Base-by-base conservation (phyloP, 2,329 filamentous ascomycete genomes). In the Fusarium avenaceum region DNA sequence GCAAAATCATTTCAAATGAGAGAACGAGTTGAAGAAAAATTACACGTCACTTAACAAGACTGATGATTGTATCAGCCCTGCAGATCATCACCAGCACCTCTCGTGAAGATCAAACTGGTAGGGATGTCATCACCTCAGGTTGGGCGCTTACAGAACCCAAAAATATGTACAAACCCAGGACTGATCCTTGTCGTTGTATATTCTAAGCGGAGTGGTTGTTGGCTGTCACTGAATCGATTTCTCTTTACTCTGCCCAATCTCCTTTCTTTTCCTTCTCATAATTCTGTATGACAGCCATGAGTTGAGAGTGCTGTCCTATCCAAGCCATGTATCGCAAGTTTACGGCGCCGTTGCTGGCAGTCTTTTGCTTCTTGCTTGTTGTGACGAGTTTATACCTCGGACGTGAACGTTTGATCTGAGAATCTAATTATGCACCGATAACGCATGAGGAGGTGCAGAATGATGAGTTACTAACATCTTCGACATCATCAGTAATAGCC, bases 351-450 rank as follows among this genome's bases (percentile, higher is more conserved):
- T 49, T 69, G 20, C 39, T 72, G 33, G 55, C 70, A 20, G 50
- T 47, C 4, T 38, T 69, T 20, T 72, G 55, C 35, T 63, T 72
- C 38, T 47, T 67, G 4, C 24, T 72, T 4, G n/a, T 63, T 6
- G n/a, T 47, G 5, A 71, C 69, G 7, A 62, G 60, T 19, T 38
- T 69, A 1, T 72, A 72, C 57, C 58, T 72, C 30, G 64, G 69
- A 10, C 69, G 57, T 8, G 56, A 60, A 24, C 60, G 60, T 28
- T 44, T 72, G 19, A 51, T 45, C 33, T 60, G 64, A 43, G 26
- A 57, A 3, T 39, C 70, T 7, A 32, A 17, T 9, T 58, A 58
- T 38, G 33, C 55, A 51, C 59, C 66, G 17, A 22, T 54, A 15
- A 28, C 35, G 20, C 4, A 64, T 19, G 40, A 35, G 15, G 35